A percentile compares a stretch with the other conserved stretches of the same genome.
Evolutionary conservation across 768 basidiomycete species (phyloP).

Genomic region (Collybia nuda): DNA sequence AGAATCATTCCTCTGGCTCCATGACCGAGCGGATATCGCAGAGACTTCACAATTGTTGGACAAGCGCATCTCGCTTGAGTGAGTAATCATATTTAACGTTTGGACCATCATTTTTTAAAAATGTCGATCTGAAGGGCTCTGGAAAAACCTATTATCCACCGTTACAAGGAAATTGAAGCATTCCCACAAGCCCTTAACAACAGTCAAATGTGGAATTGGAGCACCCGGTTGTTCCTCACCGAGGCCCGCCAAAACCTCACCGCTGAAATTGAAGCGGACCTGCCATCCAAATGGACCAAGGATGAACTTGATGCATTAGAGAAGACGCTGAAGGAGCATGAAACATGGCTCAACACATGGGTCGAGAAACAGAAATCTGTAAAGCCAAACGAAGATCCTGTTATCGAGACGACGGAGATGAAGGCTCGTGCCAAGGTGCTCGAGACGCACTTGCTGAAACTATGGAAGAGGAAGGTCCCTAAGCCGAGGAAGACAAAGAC

Average conservation of each 20-base stretch:
- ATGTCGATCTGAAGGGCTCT: constrained; percentile 47
- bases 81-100: constrained; percentile 29
- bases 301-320: constrained; percentile 86
- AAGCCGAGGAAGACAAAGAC: constrained; percentile 57
- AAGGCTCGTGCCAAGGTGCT: constrained; percentile 78
- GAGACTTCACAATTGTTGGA: constrained; percentile 72
- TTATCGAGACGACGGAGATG: constrained; percentile 85
- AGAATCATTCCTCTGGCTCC: constrained; percentile 81
- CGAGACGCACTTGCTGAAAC: constrained; percentile 69
- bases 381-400: constrained; percentile 77
- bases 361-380: constrained; percentile 82
- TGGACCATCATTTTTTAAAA: constrained; percentile 3
- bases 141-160: constrained; percentile 80
- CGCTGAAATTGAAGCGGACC: constrained; percentile 52
- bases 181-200: constrained; percentile 83
- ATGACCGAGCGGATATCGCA: constrained; percentile 81
- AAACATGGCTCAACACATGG: constrained; percentile 78
- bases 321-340: constrained; percentile 73
- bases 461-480: constrained; percentile 68
- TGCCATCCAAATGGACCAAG: constrained; percentile 78
- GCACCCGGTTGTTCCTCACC: constrained; percentile 78
- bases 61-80: constrained; percentile 85
- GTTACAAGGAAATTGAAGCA: constrained; percentile 86
- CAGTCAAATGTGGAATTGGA: constrained; percentile 88
- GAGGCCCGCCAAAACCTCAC: constrained; percentile 80